Percentiles rank a stretch among this genome's conserved stretches.
These are phyloP conservation scores for Dothistroma pini DNA, from an alignment of 2,329 filamentous ascomycete species.

Conservation along the genomic window DNA sequence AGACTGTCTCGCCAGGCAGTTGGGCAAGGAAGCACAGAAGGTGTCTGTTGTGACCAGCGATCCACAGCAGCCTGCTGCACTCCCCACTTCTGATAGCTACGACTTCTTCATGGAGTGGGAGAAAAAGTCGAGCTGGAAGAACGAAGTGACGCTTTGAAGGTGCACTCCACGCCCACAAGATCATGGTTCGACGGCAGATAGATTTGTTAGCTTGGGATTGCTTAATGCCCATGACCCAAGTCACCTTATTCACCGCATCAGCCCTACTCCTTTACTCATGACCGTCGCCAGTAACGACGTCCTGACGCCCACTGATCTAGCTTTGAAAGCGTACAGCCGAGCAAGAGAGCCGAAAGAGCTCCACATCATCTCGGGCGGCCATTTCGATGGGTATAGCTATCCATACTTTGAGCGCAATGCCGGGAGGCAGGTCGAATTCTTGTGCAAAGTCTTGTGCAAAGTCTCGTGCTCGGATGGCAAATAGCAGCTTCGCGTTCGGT, in stretches of 20 bases:
- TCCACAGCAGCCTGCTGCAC: slow-evolving; percentile 30
- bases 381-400: slow-evolving; percentile 39
- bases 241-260: slow-evolving; percentile 36
- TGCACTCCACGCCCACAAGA: background rate
- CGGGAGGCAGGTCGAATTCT: slow-evolving; percentile 34
- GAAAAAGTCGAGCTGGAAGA: slow-evolving; percentile 38
- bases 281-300: slow-evolving; percentile 36
- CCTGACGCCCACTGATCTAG: slow-evolving; percentile 34
- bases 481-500: no score
- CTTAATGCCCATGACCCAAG: slow-evolving; percentile 29
- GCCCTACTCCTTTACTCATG: slow-evolving; percentile 41
- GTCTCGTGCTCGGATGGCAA: no score
- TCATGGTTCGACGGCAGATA: background rate
- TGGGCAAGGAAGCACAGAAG: slow-evolving; percentile 31
- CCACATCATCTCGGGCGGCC: slow-evolving; percentile 37
- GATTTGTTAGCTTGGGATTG: slow-evolving; percentile 24
- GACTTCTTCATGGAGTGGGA: slow-evolving; percentile 36
- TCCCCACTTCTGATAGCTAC: slow-evolving; percentile 37
- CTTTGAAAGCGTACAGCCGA: slow-evolving; percentile 37
- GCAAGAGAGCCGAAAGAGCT: slow-evolving; percentile 42
- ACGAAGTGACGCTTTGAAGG: slow-evolving; percentile 38
- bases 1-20: slow-evolving; percentile 34
- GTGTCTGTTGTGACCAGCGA: slow-evolving; percentile 36
- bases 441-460: no score
- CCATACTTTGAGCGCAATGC: slow-evolving; percentile 33